Conservation (phyloP, 129 eudicot species). For the sunflower (Helianthus annuus) region DNA sequence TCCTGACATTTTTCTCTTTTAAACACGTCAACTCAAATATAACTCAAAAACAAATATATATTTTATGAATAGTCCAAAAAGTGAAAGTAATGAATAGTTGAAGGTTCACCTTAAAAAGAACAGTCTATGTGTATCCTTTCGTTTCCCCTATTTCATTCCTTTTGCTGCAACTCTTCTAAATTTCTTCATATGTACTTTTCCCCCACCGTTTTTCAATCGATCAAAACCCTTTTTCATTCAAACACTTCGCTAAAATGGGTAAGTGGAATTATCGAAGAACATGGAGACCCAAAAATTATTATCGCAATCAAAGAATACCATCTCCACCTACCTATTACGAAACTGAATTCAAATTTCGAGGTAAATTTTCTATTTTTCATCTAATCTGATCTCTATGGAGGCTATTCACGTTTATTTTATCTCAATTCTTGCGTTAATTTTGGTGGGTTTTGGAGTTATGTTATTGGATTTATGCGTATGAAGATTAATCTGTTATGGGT, state of each 20-base stretch:
- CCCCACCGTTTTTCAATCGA: constrained; percentile 14
- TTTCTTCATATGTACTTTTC: constrained; percentile 4
- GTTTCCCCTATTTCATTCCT: not conserved
- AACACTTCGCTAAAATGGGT: constrained; percentile 29
- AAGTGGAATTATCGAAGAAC: constrained; percentile 44
- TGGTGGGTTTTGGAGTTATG: constrained; percentile 11
- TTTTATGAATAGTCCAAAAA: not conserved
- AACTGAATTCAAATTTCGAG: constrained; percentile 42
- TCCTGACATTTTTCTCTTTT: too few species aligned
- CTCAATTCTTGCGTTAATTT: not conserved
- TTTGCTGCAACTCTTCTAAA: constrained; percentile 18
- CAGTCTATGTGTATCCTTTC: constrained; percentile 4
- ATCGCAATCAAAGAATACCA: constrained; percentile 44
- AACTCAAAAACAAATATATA: too few species aligned
- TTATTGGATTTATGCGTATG: not conserved
- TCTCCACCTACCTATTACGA: constrained; percentile 47
- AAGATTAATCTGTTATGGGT: constrained; percentile 10
- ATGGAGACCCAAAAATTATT: constrained; percentile 42
- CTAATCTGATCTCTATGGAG: constrained; percentile 10
- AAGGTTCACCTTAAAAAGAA: constrained; percentile 9
- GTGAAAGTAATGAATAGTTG: constrained; percentile 3
- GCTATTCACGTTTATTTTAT: not conserved
- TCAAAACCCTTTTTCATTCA: not conserved
- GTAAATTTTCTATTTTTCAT: constrained; percentile 11
- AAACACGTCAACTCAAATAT: too few species aligned